Evolutionary conservation across 179 eudicot species (phyloP), one percentile per base, ranked within the genome.

Genomic region (Dionaea muscipula): DNA sequence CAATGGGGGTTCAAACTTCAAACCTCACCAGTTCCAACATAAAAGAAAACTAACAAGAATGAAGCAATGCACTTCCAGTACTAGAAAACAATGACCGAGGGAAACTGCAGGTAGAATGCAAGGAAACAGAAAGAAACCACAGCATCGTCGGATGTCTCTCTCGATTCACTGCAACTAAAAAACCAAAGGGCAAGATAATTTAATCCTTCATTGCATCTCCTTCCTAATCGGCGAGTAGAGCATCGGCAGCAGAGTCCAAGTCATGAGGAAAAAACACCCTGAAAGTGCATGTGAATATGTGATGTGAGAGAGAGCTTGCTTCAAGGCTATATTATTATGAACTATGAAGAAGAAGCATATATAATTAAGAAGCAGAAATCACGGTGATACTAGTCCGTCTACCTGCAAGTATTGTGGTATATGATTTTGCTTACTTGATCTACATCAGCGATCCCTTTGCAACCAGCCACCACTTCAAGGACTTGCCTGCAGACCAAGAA

Each of bases 331-430:
- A 1, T 2, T 7, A 11, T 4, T 11, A 38, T 13, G 12, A 38
- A n/a, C 43, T 13, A 13, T 2, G 22, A 45, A 7, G 0, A 4
- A 10, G 24, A 45, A 45, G 19, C 19, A 17, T 18, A 10, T 5
- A 15, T 24, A 16, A 8, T 1, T 24, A 3, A 23, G n/a, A 25
- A 15, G 33, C 3, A 20, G 33, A 4, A 56, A 38, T 37, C 3
- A 13, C 0, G 13, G 10, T 21, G 36, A 26, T 67, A 51, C 44
- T 72, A 91, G n/a, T n/a, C n/a, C n/a, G n/a, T n/a, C n/a, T n/a
- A n/a, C 99, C 99, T 82, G 95, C 96, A 85, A 24, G 99, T 93
- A 56, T 83, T 93, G 76, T 82, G 96, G 75, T 85, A 85, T 60
- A 93, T 18, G 60, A 75, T 76, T 75, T 66, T 75, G 75, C 90